Evolutionary conservation across 768 basidiomycete genomes (phyloP).

Genomic region (Amanita pseudoporphyria): DNA sequence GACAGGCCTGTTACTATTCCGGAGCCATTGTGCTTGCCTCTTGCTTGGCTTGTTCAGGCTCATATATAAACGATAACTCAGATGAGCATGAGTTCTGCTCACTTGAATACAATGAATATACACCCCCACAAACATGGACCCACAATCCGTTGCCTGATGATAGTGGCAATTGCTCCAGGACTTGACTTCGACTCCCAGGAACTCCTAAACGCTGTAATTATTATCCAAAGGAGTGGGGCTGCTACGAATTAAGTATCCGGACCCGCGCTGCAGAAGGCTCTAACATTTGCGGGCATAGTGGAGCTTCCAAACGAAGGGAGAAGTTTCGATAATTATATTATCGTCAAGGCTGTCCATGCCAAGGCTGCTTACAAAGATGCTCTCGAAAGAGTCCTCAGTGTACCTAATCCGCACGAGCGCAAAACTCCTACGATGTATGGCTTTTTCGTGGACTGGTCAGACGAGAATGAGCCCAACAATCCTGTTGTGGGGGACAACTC

Average conservation of each 20-base stretch:
- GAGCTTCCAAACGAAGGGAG: background rate
- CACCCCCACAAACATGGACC: no score
- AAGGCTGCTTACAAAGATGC: background rate
- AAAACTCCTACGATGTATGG: background rate
- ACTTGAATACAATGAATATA: no score
- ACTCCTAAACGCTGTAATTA: slow-evolving; percentile 2
- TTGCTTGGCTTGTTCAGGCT: no score
- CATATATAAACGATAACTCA: no score
- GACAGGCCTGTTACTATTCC: no score
- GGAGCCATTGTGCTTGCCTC: no score
- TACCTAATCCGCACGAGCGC: background rate
- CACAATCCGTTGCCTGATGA: no score
- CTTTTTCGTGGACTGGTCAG: background rate
- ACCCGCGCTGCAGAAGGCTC: background rate
- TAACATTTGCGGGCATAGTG: background rate
- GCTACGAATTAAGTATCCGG: background rate
- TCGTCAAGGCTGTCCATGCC: no score
- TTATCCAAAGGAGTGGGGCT: background rate
- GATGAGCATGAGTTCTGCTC: no score
- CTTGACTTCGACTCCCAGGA: no score
- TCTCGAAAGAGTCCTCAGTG: background rate
- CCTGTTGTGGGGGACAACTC: background rate
- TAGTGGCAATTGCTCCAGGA: background rate
- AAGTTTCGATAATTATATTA: background rate
- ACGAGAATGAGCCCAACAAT: background rate